Evolutionary conservation across 441 rosid species (phyloP).

Genomic region (Erodium chrysanthum): DNA sequence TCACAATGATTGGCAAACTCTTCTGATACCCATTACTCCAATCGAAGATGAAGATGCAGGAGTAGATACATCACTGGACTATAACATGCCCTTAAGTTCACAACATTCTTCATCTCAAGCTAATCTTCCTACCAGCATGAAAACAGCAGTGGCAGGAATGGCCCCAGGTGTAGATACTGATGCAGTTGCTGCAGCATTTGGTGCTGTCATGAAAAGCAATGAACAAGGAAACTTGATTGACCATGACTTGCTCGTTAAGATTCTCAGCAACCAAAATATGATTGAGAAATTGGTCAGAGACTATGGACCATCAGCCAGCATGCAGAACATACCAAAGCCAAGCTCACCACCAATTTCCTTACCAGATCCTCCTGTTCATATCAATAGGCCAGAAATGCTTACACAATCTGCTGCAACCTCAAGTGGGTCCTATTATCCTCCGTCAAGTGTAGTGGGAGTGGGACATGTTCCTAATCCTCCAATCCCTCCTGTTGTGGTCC

Average conservation of each 20-base stretch:
- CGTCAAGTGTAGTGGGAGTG: background rate
- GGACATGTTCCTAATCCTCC: too few species aligned
- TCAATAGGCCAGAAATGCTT: slow-evolving; percentile 33
- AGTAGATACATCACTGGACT: slow-evolving; percentile 32
- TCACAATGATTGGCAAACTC: slow-evolving; percentile 36
- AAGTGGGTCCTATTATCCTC: slow-evolving; percentile 26
- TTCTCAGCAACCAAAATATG: slow-evolving; percentile 62
- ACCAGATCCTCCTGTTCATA: slow-evolving; percentile 29
- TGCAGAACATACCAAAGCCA: slow-evolving; percentile 31
- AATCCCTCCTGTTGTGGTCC: too few species aligned
- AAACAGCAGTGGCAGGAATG: slow-evolving; percentile 17
- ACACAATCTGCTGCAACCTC: slow-evolving; percentile 18
- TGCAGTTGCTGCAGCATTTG: slow-evolving; percentile 43
- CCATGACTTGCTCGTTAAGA: slow-evolving; percentile 64
- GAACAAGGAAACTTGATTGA: slow-evolving; percentile 69
- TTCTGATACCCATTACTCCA: slow-evolving; percentile 62
- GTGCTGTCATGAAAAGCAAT: slow-evolving; percentile 53
- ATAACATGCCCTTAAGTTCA: too few species aligned
- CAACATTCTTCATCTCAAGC: slow-evolving; percentile 23
- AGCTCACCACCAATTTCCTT: background rate
- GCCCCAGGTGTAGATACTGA: slow-evolving; percentile 33
- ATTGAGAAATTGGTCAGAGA: slow-evolving; percentile 61
- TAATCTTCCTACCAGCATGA: slow-evolving; percentile 24
- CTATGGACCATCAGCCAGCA: slow-evolving; percentile 36
- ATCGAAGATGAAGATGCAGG: slow-evolving; percentile 75